A percentile compares a stretch with the other conserved stretches of the same genome.
These are phyloP conservation scores for Striga hermonthica DNA, from an alignment of 305 asterid genomes.

Conservation along the genomic window DNA sequence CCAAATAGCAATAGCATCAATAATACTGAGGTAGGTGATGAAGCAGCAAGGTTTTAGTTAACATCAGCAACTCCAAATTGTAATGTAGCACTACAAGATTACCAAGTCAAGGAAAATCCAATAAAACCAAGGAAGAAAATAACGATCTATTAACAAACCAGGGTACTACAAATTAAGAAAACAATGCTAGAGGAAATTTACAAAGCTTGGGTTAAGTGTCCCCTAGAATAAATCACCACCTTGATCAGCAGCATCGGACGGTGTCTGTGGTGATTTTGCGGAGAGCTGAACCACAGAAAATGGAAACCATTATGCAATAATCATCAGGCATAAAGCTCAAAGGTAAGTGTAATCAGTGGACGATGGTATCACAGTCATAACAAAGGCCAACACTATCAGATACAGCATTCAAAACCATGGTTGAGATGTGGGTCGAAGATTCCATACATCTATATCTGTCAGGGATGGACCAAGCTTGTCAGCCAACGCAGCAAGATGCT, in stretches of 20 bases:
- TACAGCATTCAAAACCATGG: conserved; percentile 30
- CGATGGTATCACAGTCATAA: conserved; percentile 24
- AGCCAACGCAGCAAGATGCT: conserved; percentile 95
- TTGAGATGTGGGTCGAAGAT: conserved; percentile 28
- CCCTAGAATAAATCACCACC: conserved; percentile 54
- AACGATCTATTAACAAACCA: conserved; percentile 19
- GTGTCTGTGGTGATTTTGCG: conserved; percentile 51
- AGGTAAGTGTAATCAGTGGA: conserved; percentile 14
- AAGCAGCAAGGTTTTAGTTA: conserved; percentile 24
- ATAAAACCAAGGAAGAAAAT: conserved; percentile 21
- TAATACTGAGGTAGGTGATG: not conserved
- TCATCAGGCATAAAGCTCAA: conserved; percentile 20
- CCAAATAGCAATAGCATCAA: not conserved
- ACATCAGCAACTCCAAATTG: conserved; percentile 16
- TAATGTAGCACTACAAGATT: conserved; percentile 11
- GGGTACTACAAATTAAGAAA: conserved; percentile 14
- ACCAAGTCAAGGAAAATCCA: conserved; percentile 12
- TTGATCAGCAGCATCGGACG: conserved; percentile 82
- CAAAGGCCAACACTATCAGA: conserved; percentile 25
- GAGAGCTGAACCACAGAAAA: conserved; percentile 64
- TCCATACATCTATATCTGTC: conserved; percentile 85
- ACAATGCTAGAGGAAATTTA: conserved; percentile 36
- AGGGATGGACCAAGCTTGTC: conserved; percentile 95
- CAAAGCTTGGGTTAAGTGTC: conserved; percentile 38
- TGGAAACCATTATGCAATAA: conserved; percentile 29